A percentile compares a stretch with the other conserved stretches of the same genome.
These are phyloP conservation scores for Penicillium sp. DNA, from an alignment of 2,329 filamentous ascomycete genomes.

Conservation along the genomic window DNA sequence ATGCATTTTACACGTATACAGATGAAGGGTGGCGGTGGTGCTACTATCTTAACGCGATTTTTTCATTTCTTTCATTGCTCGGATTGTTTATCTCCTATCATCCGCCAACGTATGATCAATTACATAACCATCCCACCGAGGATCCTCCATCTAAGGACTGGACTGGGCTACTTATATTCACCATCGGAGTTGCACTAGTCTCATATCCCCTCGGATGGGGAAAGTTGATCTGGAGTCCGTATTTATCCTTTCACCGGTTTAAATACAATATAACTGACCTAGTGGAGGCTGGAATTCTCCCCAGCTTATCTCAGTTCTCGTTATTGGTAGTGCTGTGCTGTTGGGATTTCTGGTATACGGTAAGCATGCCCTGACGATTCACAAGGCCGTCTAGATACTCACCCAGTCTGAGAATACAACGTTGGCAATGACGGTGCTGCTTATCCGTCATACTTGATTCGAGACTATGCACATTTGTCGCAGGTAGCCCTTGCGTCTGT, in stretches of 20 bases:
- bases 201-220: conserved; percentile 9
- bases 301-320: background rate
- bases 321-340: background rate
- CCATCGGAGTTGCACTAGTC: conserved; percentile 2
- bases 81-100: conserved; percentile 11
- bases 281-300: background rate
- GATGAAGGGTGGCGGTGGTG: too few relatives aligned
- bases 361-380: background rate
- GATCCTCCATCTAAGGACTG: conserved; percentile 5
- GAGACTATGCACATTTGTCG: conserved; percentile 5
- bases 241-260: background rate
- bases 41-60: conserved; percentile 4
- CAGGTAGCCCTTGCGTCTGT: conserved; percentile 9
- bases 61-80: conserved; percentile 10
- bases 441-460: conserved; percentile 11
- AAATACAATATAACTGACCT: background rate
- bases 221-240: conserved; percentile 8
- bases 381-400: background rate
- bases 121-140: conserved; percentile 6
- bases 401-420: conserved; percentile 6
- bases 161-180: background rate
- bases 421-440: conserved; percentile 6
- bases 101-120: conserved; percentile 9
- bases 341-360: background rate
- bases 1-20: too few relatives aligned